A percentile compares a stretch with the other conserved stretches of the same genome.
These are phyloP conservation scores for Stenogyne calaminthoides DNA, from an alignment of 305 asterid species.

Conservation along the genomic window DNA sequence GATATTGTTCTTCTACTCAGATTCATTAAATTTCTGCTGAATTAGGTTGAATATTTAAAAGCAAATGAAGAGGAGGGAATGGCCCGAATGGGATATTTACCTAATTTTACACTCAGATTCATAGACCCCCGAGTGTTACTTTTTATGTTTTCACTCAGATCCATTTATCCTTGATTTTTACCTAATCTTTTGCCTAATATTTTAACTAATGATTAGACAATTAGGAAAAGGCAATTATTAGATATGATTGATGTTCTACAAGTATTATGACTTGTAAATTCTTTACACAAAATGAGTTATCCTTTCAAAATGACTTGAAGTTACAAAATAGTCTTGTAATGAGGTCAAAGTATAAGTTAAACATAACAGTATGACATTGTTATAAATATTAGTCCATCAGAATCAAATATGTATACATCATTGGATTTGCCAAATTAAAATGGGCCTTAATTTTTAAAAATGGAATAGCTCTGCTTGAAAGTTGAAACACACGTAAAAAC, in stretches of 20 bases:
- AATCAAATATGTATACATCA: too few relatives aligned
- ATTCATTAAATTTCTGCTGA: too few relatives aligned
- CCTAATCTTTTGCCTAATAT: too few relatives aligned
- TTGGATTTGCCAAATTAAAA: too few relatives aligned
- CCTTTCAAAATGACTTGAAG: neutral
- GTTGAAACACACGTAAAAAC: neutral
- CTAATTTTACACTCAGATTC: too few relatives aligned
- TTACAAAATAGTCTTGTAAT: too few relatives aligned
- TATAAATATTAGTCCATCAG: too few relatives aligned
- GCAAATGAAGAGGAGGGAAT: too few relatives aligned
- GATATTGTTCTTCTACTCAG: neutral
- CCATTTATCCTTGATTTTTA: neutral
- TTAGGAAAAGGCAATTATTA: neutral
- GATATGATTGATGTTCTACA: neutral
- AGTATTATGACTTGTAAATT: neutral
- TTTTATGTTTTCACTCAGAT: neutral
- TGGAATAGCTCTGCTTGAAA: neutral
- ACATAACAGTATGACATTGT: too few relatives aligned
- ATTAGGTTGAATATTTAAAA: too few relatives aligned
- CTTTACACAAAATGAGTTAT: neutral
- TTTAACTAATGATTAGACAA: neutral
- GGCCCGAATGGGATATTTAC: too few relatives aligned
- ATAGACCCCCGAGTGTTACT: neutral
- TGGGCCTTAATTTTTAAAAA: too few relatives aligned
- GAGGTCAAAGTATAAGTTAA: neutral